Evolutionary conservation across 192 early-diverging fungal genomes (phyloP).

Genomic region (Backusella morwellensis): DNA sequence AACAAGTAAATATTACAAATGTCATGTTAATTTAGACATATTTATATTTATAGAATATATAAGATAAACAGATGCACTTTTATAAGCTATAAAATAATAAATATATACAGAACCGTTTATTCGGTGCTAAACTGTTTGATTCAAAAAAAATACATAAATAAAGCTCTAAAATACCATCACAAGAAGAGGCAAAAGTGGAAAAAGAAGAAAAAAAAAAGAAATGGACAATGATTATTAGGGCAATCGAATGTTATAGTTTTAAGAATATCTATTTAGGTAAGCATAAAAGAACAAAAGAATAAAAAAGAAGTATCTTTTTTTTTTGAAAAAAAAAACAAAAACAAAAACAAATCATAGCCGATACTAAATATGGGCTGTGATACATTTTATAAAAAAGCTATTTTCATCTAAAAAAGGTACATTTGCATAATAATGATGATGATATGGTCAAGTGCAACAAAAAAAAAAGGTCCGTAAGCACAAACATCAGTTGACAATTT

Average conservation of each 20-base stretch:
- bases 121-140: neutral
- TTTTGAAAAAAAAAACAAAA: neutral
- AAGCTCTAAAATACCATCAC: no score
- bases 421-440: neutral
- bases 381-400: neutral
- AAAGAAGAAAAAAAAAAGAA: neutral
- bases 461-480: neutral
- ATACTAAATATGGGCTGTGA: neutral
- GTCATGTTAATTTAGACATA: neutral
- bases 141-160: neutral
- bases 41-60: neutral
- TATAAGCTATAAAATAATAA: neutral
- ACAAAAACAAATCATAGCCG: neutral
- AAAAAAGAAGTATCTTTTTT: neutral
- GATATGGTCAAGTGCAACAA: neutral
- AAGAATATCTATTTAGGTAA: neutral
- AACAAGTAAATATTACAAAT: neutral
- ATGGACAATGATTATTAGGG: neutral
- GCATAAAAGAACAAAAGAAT: neutral
- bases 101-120: neutral
- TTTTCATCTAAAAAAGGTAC: neutral
- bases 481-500: neutral
- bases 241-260: neutral
- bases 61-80: neutral
- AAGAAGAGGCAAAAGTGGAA: neutral